phyloP scores from a whole-genome alignment of 192 early-diverging fungal genomes.

The Umbelopsis isabellina region DNA sequence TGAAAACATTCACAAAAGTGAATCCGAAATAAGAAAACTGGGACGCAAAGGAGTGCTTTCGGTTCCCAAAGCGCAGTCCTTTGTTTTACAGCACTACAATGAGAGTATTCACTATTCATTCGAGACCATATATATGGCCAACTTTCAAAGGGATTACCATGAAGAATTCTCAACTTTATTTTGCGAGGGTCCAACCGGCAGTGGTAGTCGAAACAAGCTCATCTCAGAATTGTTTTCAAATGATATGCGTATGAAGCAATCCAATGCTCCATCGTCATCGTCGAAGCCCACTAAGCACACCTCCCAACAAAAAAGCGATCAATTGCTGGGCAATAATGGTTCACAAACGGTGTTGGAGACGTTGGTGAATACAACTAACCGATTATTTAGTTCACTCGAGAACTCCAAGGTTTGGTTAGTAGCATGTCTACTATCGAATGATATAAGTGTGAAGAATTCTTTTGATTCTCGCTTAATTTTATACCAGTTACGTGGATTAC shows the following conservation, averaged over 20 bases:
- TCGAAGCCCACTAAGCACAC: no score
- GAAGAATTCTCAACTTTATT: not conserved
- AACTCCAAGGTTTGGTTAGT: constrained; percentile 76
- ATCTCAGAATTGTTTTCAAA: not conserved
- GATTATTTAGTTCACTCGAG: constrained; percentile 58
- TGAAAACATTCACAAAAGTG: no score
- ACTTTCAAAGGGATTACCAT: not conserved
- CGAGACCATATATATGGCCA: not conserved
- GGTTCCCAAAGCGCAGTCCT: not conserved
- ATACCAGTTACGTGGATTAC: constrained; percentile 68
- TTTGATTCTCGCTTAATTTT: constrained; percentile 71
- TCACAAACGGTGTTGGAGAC: no score
- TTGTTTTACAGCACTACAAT: not conserved
- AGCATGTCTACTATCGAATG: constrained; percentile 74
- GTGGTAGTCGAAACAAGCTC: not conserved
- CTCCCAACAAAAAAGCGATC: no score
- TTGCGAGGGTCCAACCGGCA: not conserved
- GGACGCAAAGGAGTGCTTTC: not conserved
- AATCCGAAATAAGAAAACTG: no score
- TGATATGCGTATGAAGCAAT: not conserved
- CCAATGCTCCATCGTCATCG: no score
- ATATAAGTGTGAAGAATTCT: constrained; percentile 55
- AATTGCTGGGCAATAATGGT: no score
- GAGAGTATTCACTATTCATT: not conserved
- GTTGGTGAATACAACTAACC: no score